phyloP scores from a whole-genome alignment of 345 rosid genomes.

The Zanthoxylum bungeanum region DNA sequence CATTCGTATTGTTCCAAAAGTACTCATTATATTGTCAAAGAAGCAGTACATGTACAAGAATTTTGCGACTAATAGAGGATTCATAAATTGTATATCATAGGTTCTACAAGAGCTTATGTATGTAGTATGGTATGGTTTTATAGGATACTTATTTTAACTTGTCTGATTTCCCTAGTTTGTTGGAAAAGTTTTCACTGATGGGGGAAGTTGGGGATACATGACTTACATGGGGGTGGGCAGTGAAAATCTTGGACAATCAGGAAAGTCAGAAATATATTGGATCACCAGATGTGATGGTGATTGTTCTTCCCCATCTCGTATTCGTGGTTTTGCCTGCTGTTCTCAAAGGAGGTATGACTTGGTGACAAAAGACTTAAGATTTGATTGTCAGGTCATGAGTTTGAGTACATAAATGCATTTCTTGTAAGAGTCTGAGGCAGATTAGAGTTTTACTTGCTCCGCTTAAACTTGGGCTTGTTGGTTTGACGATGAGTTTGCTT shows the following conservation, averaged over 20 bases:
- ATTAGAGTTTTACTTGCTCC: too few species aligned
- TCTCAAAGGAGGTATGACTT: too few species aligned
- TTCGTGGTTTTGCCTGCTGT: conserved; percentile 66
- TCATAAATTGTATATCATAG: conserved; percentile 49
- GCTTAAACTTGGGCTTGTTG: too few species aligned
- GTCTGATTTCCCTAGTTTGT: conserved; percentile 69
- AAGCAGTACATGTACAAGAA: conserved; percentile 55
- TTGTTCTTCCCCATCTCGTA: conserved; percentile 77
- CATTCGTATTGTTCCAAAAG: conserved; percentile 58
- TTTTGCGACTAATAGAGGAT: conserved; percentile 43
- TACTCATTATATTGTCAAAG: conserved; percentile 40
- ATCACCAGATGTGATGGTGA: conserved; percentile 76
- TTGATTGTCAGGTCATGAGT: too few species aligned
- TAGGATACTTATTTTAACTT: conserved; percentile 63
- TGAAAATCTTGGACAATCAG: conserved; percentile 28
- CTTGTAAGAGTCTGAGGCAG: too few species aligned
- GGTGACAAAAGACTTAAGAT: too few species aligned
- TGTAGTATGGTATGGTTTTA: conserved; percentile 58
- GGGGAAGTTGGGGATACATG: conserved; percentile 62
- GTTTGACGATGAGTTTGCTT: conserved; percentile 34
- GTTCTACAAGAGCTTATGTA: conserved; percentile 63
- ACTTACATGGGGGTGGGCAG: conserved; percentile 84
- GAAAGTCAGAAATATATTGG: conserved; percentile 55
- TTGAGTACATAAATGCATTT: too few species aligned
- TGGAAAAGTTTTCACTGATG: conserved; percentile 64